Percentiles rank a stretch among this genome's conserved stretches.
Conservation (phyloP, 345 rosid species). For the Melaleuca alternifolia region DNA sequence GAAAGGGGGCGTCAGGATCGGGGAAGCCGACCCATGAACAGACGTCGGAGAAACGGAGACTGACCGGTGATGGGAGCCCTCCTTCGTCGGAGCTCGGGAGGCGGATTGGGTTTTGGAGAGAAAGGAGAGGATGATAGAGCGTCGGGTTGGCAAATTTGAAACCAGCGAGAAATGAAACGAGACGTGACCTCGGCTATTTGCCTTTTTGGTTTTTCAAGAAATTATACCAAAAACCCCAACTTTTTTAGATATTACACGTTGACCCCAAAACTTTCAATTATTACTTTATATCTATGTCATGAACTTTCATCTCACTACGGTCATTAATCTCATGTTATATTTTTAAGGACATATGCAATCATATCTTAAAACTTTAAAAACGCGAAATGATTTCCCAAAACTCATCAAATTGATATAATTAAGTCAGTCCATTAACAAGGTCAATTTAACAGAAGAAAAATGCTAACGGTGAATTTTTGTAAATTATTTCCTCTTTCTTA, state of each 20-base stretch:
- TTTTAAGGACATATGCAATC: too few relatives aligned
- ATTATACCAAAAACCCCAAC: fast-evolving
- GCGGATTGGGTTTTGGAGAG: background rate
- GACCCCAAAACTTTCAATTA: background rate
- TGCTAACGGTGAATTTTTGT: too few relatives aligned
- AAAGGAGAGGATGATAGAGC: background rate
- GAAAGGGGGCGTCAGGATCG: background rate
- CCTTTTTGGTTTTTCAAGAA: background rate
- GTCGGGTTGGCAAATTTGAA: background rate
- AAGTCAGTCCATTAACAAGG: too few relatives aligned
- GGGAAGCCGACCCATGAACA: background rate
- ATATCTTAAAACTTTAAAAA: too few relatives aligned
- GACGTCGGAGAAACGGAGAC: background rate
- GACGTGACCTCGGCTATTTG: background rate
- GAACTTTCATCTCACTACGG: background rate
- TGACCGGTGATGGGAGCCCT: background rate
- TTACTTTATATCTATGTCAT: background rate
- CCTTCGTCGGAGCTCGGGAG: background rate
- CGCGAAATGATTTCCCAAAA: too few relatives aligned
- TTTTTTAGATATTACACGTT: background rate
- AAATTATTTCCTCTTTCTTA: too few relatives aligned
- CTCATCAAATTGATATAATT: too few relatives aligned
- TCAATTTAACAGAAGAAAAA: too few relatives aligned
- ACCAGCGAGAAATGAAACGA: background rate
- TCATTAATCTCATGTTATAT: background rate